Percentiles rank a stretch among this genome's conserved stretches.
Evolutionary conservation across 176 grass and related monocot genomes (phyloP).

Genomic region (Musa troglodytarum): DNA sequence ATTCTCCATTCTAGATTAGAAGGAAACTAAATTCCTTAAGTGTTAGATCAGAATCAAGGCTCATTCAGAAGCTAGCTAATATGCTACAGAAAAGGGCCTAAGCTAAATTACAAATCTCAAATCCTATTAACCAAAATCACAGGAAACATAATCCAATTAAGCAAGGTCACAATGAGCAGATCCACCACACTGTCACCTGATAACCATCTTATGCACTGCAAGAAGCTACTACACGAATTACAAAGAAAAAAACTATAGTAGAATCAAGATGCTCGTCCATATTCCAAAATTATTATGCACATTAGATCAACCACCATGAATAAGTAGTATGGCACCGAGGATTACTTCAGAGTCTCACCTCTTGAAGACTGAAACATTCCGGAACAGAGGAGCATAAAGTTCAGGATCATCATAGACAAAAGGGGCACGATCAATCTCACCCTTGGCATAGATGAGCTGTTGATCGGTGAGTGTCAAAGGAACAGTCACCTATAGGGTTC

Average conservation of each 20-base stretch:
- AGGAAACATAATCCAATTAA: too few species aligned
- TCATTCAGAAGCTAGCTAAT: too few species aligned
- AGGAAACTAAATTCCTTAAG: too few species aligned
- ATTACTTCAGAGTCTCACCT: slow-evolving; percentile 28
- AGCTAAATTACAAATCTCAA: too few species aligned
- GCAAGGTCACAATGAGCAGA: too few species aligned
- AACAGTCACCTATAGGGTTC: slow-evolving; percentile 35
- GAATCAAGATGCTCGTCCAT: too few species aligned
- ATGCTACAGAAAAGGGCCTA: too few species aligned
- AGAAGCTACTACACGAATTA: not conserved
- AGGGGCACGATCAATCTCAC: slow-evolving; percentile 42
- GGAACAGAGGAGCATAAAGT: slow-evolving; percentile 53
- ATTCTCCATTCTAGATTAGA: too few species aligned
- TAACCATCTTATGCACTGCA: not conserved
- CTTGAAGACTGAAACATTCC: slow-evolving; percentile 60
- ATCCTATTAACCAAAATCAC: too few species aligned
- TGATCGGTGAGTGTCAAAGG: slow-evolving; percentile 53
- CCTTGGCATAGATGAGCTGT: slow-evolving; percentile 71
- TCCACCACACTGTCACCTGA: not conserved
- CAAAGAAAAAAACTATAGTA: too few species aligned
- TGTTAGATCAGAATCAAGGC: too few species aligned
- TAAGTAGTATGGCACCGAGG: not conserved
- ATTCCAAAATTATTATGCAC: too few species aligned
- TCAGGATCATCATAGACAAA: slow-evolving; percentile 41
- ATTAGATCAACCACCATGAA: not conserved